phyloP scores from a whole-genome alignment of 805 yeast genomes.

The Zygotorulaspora sp. region DNA sequence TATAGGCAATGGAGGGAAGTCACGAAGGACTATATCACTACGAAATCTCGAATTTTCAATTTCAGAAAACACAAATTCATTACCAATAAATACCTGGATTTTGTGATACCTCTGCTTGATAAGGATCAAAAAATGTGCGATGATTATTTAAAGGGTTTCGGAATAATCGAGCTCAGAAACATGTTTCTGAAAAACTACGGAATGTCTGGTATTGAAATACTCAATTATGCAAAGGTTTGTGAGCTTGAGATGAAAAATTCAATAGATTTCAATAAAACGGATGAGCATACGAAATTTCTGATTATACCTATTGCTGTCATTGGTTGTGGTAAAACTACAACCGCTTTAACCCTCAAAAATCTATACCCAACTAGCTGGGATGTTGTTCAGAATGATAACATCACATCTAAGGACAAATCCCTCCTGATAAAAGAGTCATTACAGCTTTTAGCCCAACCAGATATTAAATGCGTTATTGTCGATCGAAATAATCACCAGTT shows the following conservation, averaged over 20 bases:
- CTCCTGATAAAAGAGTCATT: constrained; percentile 47
- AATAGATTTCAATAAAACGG: constrained; percentile 34
- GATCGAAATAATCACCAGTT: constrained; percentile 81
- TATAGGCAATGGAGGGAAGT: constrained; percentile 89
- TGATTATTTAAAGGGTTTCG: constrained; percentile 52
- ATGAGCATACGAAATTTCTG: constrained; percentile 48
- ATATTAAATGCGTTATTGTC: constrained; percentile 51
- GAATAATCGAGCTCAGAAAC: constrained; percentile 71
- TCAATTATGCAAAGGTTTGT: constrained; percentile 41
- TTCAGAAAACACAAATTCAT: constrained; percentile 53
- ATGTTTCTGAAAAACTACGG: constrained; percentile 52
- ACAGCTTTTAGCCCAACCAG: constrained; percentile 35
- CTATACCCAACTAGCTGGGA: constrained; percentile 59
- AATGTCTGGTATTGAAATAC: constrained; percentile 55
- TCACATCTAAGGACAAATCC: constrained; percentile 45
- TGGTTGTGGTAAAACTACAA: constrained; percentile 94
- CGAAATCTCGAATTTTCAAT: constrained; percentile 35
- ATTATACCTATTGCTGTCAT: constrained; percentile 82
- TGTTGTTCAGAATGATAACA: constrained; percentile 78
- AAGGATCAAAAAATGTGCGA: constrained; percentile 44
- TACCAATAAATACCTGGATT: constrained; percentile 64
- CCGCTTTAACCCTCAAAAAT: constrained; percentile 52
- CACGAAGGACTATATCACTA: constrained; percentile 52
- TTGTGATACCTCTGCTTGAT: constrained; percentile 53
- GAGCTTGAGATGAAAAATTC: constrained; percentile 40